A percentile compares a stretch with the other conserved stretches of the same genome.
Evolutionary conservation across 352 stramenopile species (phyloP).

Genomic region (Pythium vanterpoolii): DNA sequence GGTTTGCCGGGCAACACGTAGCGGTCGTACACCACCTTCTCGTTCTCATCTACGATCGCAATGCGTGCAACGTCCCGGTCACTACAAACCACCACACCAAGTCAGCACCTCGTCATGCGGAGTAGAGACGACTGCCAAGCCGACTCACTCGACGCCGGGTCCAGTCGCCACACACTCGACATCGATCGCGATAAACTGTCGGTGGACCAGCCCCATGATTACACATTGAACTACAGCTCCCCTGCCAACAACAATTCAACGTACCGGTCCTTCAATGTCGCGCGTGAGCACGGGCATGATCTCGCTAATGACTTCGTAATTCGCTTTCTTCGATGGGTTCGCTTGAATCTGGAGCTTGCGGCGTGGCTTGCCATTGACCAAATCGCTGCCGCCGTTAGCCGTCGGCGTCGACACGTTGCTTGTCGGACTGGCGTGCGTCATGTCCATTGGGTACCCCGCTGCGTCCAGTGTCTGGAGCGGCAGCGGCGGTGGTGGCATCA

Average conservation of each 20-base stretch:
- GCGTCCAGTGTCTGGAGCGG: conserved; percentile 11
- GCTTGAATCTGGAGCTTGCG: conserved; percentile 60
- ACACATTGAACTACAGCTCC: not conserved
- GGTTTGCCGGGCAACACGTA: conserved; percentile 84
- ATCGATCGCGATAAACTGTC: conserved; percentile 90
- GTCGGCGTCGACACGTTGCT: conserved; percentile 15
- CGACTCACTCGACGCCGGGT: conserved; percentile 60
- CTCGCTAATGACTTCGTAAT: conserved; percentile 71
- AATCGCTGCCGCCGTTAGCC: conserved; percentile 4
- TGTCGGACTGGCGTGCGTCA: conserved; percentile 19
- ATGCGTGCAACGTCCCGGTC: conserved; percentile 89
- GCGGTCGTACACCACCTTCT: conserved; percentile 82
- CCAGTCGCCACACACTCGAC: conserved; percentile 92
- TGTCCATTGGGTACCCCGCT: not conserved
- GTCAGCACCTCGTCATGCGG: not conserved
- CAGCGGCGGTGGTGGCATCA: conserved; percentile 32
- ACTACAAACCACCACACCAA: conserved; percentile 29
- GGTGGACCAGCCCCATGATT: not conserved
- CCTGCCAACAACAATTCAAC: conserved; percentile 17
- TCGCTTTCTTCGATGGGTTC: conserved; percentile 59
- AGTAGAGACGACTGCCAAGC: not conserved
- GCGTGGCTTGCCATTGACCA: conserved; percentile 18
- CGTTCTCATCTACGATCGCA: conserved; percentile 86
- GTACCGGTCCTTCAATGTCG: conserved; percentile 74
- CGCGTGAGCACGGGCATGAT: conserved; percentile 71